These are phyloP conservation scores for Phoma sp. DNA, from an alignment of 2,329 filamentous ascomycete genomes.

Conservation along the genomic window DNA sequence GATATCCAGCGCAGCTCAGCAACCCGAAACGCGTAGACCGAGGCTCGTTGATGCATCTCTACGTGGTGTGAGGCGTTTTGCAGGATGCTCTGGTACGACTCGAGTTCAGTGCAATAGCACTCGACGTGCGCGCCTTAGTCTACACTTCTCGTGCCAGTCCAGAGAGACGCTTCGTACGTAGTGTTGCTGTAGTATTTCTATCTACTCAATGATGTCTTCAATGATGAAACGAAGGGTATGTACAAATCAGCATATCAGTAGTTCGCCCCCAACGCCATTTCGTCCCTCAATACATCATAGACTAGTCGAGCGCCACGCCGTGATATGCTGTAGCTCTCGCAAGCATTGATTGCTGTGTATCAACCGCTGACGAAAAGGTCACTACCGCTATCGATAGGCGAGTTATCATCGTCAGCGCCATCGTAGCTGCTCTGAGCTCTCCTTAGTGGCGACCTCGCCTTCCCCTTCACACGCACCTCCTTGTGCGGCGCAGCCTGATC, in stretches of 20 bases:
- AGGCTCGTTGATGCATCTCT: background rate
- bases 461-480: slow-evolving; percentile 19
- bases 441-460: slow-evolving; percentile 39
- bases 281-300: slow-evolving; percentile 7
- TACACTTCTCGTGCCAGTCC: no score
- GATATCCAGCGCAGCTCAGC: background rate
- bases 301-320: background rate
- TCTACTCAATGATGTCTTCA: background rate
- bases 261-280: slow-evolving; percentile 9
- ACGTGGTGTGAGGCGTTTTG: background rate
- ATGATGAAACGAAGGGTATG: slow-evolving; percentile 1
- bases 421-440: slow-evolving; percentile 42
- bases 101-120: no score
- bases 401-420: slow-evolving; percentile 19
- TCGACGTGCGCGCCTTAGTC: no score
- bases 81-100: background rate
- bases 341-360: background rate
- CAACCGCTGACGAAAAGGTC: slow-evolving; percentile 17
- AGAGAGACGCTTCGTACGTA: no score
- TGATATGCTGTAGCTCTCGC: background rate
- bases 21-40: background rate
- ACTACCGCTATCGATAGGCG: slow-evolving; percentile 18
- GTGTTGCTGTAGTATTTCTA: background rate
- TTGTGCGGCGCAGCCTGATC: slow-evolving; percentile 16
- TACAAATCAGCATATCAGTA: background rate